Evolutionary conservation across 2,329 filamentous ascomycete species (phyloP).

Genomic region (Cytospora piceicola): DNA sequence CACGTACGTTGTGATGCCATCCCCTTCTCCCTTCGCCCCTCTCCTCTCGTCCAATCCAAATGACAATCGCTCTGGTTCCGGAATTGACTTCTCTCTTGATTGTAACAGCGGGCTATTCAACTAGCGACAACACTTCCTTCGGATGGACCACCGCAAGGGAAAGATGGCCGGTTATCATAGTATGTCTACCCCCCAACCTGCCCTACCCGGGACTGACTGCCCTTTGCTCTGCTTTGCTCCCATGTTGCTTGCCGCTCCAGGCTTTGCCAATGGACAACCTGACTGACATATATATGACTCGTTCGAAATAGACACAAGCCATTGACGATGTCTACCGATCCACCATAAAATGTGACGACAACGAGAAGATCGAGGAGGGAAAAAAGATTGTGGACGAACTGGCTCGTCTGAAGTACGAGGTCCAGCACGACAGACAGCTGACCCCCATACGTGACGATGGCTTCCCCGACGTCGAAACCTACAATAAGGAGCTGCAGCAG

Average conservation of each 20-base stretch:
- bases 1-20: slow-evolving; percentile 55
- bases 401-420: slow-evolving; percentile 86
- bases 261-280: background rate
- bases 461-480: slow-evolving; percentile 72
- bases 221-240: background rate
- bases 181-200: slow-evolving; percentile 49
- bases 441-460: slow-evolving; percentile 78
- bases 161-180: slow-evolving; percentile 92
- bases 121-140: slow-evolving; percentile 83
- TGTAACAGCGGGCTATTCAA: slow-evolving; percentile 72
- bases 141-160: slow-evolving; percentile 82
- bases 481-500: slow-evolving; percentile 83
- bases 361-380: slow-evolving; percentile 74
- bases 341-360: slow-evolving; percentile 60
- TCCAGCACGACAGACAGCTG: slow-evolving; percentile 84
- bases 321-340: slow-evolving; percentile 94
- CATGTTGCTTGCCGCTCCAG: background rate
- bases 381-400: slow-evolving; percentile 83
- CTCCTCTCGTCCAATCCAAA: slow-evolving; percentile 5
- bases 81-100: slow-evolving; percentile 18
- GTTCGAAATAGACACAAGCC: slow-evolving; percentile 70
- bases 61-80: slow-evolving; percentile 7
- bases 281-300: background rate
- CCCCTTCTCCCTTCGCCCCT: slow-evolving; percentile 2
- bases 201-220: background rate